Conservation (phyloP, 1,139 yeast species). For the Candida freyschussii region DNA sequence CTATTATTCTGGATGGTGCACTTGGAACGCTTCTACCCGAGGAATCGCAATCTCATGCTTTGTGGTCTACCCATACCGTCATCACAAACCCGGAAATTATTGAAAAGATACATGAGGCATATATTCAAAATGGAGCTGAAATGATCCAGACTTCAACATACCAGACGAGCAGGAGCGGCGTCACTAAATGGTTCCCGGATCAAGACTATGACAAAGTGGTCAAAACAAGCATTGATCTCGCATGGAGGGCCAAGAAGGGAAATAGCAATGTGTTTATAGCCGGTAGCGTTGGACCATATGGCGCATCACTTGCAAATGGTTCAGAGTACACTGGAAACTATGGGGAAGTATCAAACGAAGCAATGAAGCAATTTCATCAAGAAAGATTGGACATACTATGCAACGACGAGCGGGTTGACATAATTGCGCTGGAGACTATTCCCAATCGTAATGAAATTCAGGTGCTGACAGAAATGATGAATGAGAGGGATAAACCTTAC, state of each 20-base stretch:
- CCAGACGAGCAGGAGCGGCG: constrained; percentile 36
- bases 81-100: constrained; percentile 43
- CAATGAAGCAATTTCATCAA: constrained; percentile 41
- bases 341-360: constrained; percentile 24
- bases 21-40: constrained; percentile 19
- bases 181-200: constrained; percentile 14
- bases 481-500: constrained; percentile 19
- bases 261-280: constrained; percentile 33
- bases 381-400: constrained; percentile 41
- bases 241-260: constrained; percentile 22
- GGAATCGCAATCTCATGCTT: constrained; percentile 28
- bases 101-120: constrained; percentile 45
- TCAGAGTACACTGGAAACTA: constrained; percentile 68
- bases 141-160: constrained; percentile 57
- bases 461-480: constrained; percentile 29
- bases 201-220: constrained; percentile 16
- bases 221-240: constrained; percentile 27
- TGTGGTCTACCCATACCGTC: constrained; percentile 63
- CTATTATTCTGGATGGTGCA: constrained; percentile 20
- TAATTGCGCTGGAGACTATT: constrained; percentile 62
- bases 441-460: constrained; percentile 51
- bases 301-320: constrained; percentile 60
- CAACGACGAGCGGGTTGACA: constrained; percentile 38
- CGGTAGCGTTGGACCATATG: constrained; percentile 73
- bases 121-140: constrained; percentile 51